Evolutionary conservation across 805 yeast species (phyloP).

Genomic region (Yamadazyma olivae): DNA sequence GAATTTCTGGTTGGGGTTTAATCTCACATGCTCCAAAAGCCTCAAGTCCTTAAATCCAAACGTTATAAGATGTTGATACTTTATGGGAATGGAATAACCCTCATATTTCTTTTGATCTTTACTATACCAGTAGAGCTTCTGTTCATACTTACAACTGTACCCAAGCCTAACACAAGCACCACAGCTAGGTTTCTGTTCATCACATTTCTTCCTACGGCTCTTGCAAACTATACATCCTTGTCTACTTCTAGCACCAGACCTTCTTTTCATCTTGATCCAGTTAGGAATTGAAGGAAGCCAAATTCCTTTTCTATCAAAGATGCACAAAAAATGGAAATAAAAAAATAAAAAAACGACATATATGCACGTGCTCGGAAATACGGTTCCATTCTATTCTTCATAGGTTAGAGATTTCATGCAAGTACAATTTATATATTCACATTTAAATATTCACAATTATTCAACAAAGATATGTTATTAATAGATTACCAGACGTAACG

Average conservation of each 20-base stretch:
- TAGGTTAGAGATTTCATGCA: not conserved
- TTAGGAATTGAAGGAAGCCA: not conserved
- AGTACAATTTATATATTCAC: not conserved
- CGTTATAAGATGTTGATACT: not conserved
- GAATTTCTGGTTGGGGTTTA: conserved; percentile 10
- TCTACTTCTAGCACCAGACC: conserved; percentile 33
- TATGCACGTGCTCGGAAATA: not conserved
- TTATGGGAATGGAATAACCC: not conserved
- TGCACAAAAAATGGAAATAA: too few species aligned
- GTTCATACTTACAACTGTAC: conserved; percentile 39
- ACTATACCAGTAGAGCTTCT: conserved; percentile 15
- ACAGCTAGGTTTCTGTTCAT: conserved; percentile 48
- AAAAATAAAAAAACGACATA: too few species aligned
- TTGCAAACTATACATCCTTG: conserved; percentile 68
- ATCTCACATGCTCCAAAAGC: conserved; percentile 11
- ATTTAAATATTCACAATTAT: too few species aligned
- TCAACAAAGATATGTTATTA: too few species aligned
- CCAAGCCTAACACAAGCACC: conserved; percentile 46
- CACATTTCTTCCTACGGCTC: conserved; percentile 57
- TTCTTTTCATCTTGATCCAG: conserved; percentile 3
- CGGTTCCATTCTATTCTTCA: not conserved
- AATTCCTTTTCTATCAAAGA: too few species aligned
- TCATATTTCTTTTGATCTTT: conserved; percentile 11
- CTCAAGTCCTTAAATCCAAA: not conserved
- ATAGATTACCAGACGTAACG: conserved; percentile 12